These are phyloP conservation scores for Hypoxylon fuscum DNA, from an alignment of 495 filamentous ascomycete genomes.

Conservation along the genomic window DNA sequence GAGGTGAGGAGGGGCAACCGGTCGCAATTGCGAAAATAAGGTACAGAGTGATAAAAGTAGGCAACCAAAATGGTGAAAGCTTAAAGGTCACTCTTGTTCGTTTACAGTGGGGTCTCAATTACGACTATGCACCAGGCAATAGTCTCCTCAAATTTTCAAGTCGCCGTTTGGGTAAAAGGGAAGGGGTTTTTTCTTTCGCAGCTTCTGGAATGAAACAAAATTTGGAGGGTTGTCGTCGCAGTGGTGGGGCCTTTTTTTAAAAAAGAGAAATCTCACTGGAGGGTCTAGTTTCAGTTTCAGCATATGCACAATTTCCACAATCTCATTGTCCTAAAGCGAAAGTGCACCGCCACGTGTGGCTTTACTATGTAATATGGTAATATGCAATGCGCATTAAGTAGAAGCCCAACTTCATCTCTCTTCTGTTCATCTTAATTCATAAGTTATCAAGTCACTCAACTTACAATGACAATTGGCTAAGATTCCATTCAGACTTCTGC, in stretches of 20 bases:
- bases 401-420: no score
- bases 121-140: constrained; percentile 41
- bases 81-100: not conserved
- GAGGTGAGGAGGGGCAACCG: constrained; percentile 22
- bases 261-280: constrained; percentile 2
- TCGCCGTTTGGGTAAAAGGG: not conserved
- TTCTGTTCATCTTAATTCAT: no score
- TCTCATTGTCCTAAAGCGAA: no score
- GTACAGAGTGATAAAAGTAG: no score
- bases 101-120: not conserved
- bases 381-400: no score
- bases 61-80: not conserved
- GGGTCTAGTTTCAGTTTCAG: constrained; percentile 8
- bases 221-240: constrained; percentile 15
- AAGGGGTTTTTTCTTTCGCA: constrained; percentile 5
- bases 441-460: no score
- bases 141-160: not conserved
- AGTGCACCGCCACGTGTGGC: no score
- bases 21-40: constrained; percentile 15
- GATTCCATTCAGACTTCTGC: no score
- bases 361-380: no score
- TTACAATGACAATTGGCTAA: no score
- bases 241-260: constrained; percentile 12
- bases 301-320: constrained; percentile 8
- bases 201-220: constrained; percentile 15